Evolutionary conservation across 2,329 filamentous ascomycete genomes (phyloP).

Genomic region (Kalaharituber pfeilii): DNA sequence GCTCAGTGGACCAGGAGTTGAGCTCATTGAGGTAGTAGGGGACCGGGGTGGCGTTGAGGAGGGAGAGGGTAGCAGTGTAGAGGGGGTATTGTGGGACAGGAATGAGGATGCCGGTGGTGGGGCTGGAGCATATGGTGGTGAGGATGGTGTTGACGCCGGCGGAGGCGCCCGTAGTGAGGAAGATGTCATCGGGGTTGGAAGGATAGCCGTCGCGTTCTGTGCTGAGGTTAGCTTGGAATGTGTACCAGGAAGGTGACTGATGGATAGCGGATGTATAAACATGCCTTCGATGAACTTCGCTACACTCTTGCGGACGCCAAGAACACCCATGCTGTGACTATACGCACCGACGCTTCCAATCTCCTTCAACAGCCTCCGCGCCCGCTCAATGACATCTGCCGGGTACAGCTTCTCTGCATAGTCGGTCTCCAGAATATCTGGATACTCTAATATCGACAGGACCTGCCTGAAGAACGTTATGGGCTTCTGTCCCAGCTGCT

Average conservation of each 20-base stretch:
- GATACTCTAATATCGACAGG: slow-evolving; percentile 81
- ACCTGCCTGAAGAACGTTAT: slow-evolving; percentile 99
- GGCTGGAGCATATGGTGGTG: slow-evolving; percentile 64
- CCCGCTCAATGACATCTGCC: slow-evolving; percentile 70
- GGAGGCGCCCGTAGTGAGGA: slow-evolving; percentile 79
- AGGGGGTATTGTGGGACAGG: slow-evolving; percentile 97
- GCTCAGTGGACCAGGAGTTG: slow-evolving; percentile 71
- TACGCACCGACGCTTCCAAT: slow-evolving; percentile 90
- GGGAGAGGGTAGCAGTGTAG: slow-evolving; percentile 78
- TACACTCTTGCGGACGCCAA: slow-evolving; percentile 71
- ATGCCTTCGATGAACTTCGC: slow-evolving; percentile 79
- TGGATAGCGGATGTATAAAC: slow-evolving; percentile 24
- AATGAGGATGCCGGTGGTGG: slow-evolving; percentile 67
- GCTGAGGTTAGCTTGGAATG: not conserved
- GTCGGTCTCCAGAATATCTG: slow-evolving; percentile 62
- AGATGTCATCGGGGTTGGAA: slow-evolving; percentile 63
- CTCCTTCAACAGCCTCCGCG: slow-evolving; percentile 60
- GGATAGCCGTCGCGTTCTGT: slow-evolving; percentile 72
- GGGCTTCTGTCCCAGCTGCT: slow-evolving; percentile 97
- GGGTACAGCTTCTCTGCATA: slow-evolving; percentile 49
- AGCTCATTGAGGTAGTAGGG: slow-evolving; percentile 87
- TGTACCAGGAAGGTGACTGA: not conserved
- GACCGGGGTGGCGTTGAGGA: slow-evolving; percentile 72
- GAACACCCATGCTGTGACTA: slow-evolving; percentile 79
- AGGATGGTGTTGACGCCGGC: slow-evolving; percentile 89